Percentiles rank a stretch among this genome's conserved stretches.
Evolutionary conservation across 345 rosid species (phyloP).

Genomic region (Eutrema japonicum): DNA sequence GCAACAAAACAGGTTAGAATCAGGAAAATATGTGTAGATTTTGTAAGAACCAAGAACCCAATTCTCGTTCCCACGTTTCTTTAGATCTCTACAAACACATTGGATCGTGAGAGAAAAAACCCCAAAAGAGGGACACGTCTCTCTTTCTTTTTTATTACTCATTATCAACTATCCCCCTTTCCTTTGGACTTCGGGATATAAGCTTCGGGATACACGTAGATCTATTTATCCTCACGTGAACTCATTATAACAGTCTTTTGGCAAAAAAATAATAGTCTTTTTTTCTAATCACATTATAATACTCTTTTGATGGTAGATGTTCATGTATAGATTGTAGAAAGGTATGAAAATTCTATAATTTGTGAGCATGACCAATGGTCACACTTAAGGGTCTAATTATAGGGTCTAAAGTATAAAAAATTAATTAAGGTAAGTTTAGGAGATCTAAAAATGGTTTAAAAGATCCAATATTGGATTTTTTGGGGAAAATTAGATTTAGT

Average conservation of each 20-base stretch:
- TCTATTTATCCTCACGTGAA: slow-evolving; percentile 34
- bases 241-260: not conserved
- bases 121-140: slow-evolving; percentile 31
- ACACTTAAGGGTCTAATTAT: too few relatives aligned
- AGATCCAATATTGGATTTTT: too few relatives aligned
- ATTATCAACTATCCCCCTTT: slow-evolving; percentile 1
- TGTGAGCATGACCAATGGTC: too few relatives aligned
- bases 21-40: slow-evolving; percentile 7
- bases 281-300: not conserved
- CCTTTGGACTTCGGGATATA: not conserved
- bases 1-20: slow-evolving; percentile 26
- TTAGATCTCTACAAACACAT: slow-evolving; percentile 35
- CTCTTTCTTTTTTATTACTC: slow-evolving; percentile 8
- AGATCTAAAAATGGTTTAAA: too few relatives aligned
- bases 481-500: too few relatives aligned
- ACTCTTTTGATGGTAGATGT: too few relatives aligned
- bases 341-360: not conserved
- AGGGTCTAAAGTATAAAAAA: too few relatives aligned
- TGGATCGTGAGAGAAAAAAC: slow-evolving; percentile 30
- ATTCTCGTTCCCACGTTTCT: slow-evolving; percentile 26
- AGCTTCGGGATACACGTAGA: slow-evolving; percentile 37
- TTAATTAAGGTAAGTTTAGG: too few relatives aligned
- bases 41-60: slow-evolving; percentile 12
- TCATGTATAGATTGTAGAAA: not conserved
- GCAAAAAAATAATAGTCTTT: too few relatives aligned